phyloP scores from a whole-genome alignment of 257 asterid species.

The Ilex aquifolium region DNA sequence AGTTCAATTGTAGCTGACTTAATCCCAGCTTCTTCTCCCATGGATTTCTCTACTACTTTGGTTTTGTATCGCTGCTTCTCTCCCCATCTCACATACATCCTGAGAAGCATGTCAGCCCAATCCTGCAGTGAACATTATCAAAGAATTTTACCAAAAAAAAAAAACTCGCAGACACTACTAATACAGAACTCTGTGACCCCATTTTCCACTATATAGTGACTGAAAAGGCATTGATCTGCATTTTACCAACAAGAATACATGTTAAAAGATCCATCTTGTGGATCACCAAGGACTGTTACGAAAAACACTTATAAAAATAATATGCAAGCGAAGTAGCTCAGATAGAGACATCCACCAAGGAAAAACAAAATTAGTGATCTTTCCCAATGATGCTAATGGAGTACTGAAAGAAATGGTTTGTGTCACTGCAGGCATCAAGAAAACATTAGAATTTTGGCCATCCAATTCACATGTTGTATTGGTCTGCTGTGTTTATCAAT shows the following conservation, averaged over 20 bases:
- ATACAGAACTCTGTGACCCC: neutral
- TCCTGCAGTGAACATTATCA: conserved; percentile 95
- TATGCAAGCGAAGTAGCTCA: too few species aligned
- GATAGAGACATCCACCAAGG: too few species aligned
- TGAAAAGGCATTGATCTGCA: neutral
- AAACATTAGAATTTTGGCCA: too few species aligned
- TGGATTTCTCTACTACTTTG: conserved; percentile 82
- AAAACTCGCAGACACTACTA: neutral
- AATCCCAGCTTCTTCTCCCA: conserved; percentile 97
- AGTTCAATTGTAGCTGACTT: conserved; percentile 87
- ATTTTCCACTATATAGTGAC: neutral
- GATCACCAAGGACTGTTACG: too few species aligned
- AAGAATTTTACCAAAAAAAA: conserved; percentile 34
- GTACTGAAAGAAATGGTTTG: too few species aligned
- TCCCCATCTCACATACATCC: conserved; percentile 96
- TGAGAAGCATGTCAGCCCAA: conserved; percentile 99
- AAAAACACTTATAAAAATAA: too few species aligned
- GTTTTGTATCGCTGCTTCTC: conserved; percentile 84
- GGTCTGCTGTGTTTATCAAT: too few species aligned
- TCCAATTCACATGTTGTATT: too few species aligned
- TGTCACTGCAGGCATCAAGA: too few species aligned
- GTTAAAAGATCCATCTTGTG: too few species aligned
- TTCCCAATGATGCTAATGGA: too few species aligned
- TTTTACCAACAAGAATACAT: neutral
- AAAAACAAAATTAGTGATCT: too few species aligned